Evolutionary conservation across 208 protist genomes (phyloP).

Genomic region (Angomonas deanei): DNA sequence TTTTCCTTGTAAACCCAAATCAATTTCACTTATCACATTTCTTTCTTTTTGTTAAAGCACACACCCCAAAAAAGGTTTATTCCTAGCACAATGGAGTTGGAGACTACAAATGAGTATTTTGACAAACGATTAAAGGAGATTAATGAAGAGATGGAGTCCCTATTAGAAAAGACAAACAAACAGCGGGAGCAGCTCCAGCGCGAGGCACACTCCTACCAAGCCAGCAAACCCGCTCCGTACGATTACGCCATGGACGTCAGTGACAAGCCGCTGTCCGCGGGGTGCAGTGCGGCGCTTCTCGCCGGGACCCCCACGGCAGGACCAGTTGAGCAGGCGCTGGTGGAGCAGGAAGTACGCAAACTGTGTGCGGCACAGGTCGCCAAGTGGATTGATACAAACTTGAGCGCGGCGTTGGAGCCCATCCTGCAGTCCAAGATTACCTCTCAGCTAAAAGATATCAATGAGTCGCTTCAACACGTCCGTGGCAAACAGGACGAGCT

Average conservation of each 20-base stretch:
- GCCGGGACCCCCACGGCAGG: not conserved
- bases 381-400: conserved; percentile 15
- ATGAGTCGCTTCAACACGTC: not conserved
- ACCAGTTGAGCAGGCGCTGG: conserved; percentile 7
- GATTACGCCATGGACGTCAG: not conserved
- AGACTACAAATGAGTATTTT: conserved; percentile 27
- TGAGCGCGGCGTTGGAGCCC: not conserved
- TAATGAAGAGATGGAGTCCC: conserved; percentile 67
- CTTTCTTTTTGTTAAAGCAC: too few relatives aligned
- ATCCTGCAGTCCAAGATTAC: not conserved
- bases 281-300: not conserved
- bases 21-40: too few relatives aligned
- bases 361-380: conserved; percentile 16
- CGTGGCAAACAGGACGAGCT: not conserved
- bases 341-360: conserved; percentile 22
- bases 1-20: too few relatives aligned
- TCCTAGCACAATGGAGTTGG: not conserved
- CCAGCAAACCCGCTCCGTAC: not conserved
- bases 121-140: conserved; percentile 48
- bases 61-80: too few relatives aligned
- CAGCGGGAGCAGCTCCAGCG: conserved; percentile 30
- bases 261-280: not conserved
- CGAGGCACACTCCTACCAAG: not conserved
- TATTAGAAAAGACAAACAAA: conserved; percentile 46
- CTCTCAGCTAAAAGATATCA: not conserved